phyloP scores from a whole-genome alignment of 495 filamentous ascomycete genomes.

The Neurospora sp. region DNA sequence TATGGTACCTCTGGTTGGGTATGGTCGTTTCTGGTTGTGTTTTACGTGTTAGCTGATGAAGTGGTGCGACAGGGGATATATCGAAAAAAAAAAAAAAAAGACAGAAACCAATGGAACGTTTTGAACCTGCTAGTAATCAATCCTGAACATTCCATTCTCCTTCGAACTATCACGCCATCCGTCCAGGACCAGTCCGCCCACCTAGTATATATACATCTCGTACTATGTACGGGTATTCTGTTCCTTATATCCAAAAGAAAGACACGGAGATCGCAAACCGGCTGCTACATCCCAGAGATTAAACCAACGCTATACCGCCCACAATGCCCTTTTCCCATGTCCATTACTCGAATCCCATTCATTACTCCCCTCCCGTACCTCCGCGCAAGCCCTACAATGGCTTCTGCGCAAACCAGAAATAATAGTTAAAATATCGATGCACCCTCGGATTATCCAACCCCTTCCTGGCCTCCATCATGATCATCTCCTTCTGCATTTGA shows the following conservation, averaged over 20 bases:
- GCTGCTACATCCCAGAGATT: neutral
- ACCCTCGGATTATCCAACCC: constrained; percentile 17
- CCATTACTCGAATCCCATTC: neutral
- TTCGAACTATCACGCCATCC: neutral
- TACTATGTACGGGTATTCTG: neutral
- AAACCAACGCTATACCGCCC: neutral
- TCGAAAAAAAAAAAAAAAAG: too few species aligned
- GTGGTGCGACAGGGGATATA: too few species aligned
- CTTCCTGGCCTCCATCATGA: constrained; percentile 17
- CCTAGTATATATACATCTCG: neutral
- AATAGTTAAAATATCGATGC: constrained; percentile 30
- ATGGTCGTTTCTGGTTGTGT: too few species aligned
- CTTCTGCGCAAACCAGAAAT: constrained; percentile 32
- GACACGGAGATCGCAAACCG: neutral
- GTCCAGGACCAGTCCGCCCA: neutral
- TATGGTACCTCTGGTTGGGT: too few species aligned
- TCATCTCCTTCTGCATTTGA: constrained; percentile 19
- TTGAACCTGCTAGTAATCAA: too few species aligned
- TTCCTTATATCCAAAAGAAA: neutral
- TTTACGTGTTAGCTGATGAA: too few species aligned
- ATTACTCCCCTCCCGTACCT: neutral
- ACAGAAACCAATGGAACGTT: too few species aligned
- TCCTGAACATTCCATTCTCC: too few species aligned
- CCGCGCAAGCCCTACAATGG: neutral
- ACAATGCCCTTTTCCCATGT: neutral